Conservation (phyloP, 2,329 filamentous ascomycete species). For the Corynespora cassiicola region DNA sequence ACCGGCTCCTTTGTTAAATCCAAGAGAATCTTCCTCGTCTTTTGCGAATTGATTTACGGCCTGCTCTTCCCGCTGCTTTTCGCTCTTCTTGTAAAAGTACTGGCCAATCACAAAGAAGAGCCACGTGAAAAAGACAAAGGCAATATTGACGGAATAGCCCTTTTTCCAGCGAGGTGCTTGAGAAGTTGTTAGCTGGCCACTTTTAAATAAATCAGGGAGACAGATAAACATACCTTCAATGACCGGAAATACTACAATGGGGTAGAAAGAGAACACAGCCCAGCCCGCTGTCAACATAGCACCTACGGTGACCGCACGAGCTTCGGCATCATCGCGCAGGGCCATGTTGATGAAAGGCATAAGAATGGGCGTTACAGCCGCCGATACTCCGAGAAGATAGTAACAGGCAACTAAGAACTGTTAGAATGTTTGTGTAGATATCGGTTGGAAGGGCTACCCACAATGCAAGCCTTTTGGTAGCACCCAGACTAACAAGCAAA, state of each 20-base stretch:
- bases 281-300: constrained; percentile 50
- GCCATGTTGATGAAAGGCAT: constrained; percentile 48
- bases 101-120: constrained; percentile 48
- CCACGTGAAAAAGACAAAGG: constrained; percentile 56
- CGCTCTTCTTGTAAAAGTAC: constrained; percentile 42
- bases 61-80: constrained; percentile 25
- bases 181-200: background rate
- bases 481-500: constrained; percentile 58
- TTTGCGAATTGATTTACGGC: constrained; percentile 19
- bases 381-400: constrained; percentile 43
- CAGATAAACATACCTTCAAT: constrained; percentile 27
- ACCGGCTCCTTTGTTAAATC: constrained; percentile 24
- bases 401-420: constrained; percentile 44
- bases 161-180: constrained; percentile 55
- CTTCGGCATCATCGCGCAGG: constrained; percentile 53
- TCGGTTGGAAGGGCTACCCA: constrained; percentile 10
- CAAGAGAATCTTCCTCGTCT: constrained; percentile 33
- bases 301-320: constrained; percentile 57
- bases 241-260: constrained; percentile 42
- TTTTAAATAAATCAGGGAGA: too few relatives aligned
- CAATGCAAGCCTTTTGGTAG: constrained; percentile 54
- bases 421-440: constrained; percentile 6
- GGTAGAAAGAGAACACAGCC: constrained; percentile 44
- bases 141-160: constrained; percentile 57
- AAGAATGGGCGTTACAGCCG: constrained; percentile 41